These are phyloP conservation scores for Ilyonectria mors-panacis DNA, from an alignment of 2,329 filamentous ascomycete species.

Conservation along the genomic window DNA sequence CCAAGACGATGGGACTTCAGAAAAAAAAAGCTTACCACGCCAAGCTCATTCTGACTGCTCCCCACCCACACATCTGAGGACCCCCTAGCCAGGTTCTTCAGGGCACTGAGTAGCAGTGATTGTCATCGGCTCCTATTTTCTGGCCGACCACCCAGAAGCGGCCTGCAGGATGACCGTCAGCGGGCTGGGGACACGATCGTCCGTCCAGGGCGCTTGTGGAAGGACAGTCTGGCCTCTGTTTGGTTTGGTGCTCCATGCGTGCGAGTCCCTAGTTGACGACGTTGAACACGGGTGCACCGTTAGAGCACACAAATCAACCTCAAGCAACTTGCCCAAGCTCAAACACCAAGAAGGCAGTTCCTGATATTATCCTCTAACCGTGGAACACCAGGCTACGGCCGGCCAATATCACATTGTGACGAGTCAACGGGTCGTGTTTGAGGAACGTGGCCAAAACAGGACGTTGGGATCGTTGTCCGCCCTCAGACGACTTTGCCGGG, in stretches of 20 bases:
- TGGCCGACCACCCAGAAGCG: conserved; percentile 11
- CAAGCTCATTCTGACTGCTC: conserved; percentile 15
- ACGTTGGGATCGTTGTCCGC: neutral
- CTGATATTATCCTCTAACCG: neutral
- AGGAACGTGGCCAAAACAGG: conserved; percentile 4
- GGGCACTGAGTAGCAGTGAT: conserved; percentile 11
- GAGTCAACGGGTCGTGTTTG: conserved; percentile 3
- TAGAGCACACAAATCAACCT: neutral
- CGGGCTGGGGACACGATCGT: conserved; percentile 14
- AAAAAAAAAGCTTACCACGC: conserved; percentile 29
- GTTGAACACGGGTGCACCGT: neutral
- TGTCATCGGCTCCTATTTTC: conserved; percentile 3
- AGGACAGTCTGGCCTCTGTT: conserved; percentile 3
- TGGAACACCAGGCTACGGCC: neutral
- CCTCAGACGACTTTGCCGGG: neutral
- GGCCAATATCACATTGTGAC: neutral
- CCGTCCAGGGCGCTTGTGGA: conserved; percentile 6
- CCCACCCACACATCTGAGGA: conserved; percentile 37
- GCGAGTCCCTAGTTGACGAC: conserved; percentile 1
- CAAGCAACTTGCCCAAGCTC: neutral
- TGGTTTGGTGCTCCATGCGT: neutral
- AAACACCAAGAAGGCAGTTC: neutral
- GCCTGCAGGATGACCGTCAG: conserved; percentile 12
- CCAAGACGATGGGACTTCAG: conserved; percentile 27
- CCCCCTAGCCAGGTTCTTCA: conserved; percentile 37